Percentiles rank a stretch among this genome's conserved stretches.
Conservation (phyloP, 306 rosid genomes). For the Corylus americana region DNA sequence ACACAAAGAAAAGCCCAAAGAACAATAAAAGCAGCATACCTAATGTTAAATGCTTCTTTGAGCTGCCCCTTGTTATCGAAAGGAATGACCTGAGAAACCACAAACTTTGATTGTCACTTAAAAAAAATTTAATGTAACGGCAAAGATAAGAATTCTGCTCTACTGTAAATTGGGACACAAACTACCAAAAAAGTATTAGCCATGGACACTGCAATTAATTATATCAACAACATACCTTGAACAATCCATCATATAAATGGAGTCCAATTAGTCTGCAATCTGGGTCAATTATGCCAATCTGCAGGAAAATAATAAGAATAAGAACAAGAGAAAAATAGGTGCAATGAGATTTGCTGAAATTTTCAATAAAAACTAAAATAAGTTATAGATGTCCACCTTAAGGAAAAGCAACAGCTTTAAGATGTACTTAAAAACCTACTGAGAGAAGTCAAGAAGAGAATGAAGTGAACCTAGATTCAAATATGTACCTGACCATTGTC, state of each 20-base stretch:
- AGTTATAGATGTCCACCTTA: conserved; percentile 7
- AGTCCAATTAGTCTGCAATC: conserved; percentile 97
- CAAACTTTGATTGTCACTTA: conserved; percentile 11
- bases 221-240: conserved; percentile 58
- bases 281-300: conserved; percentile 99
- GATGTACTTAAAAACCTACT: conserved; percentile 10
- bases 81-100: conserved; percentile 79
- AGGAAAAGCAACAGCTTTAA: not conserved
- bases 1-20: not conserved
- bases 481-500: conserved; percentile 90
- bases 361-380: conserved; percentile 12
- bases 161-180: not conserved
- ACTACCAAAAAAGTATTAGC: not conserved
- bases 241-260: conserved; percentile 94
- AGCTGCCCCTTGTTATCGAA: conserved; percentile 96
- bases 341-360: conserved; percentile 16
- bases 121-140: conserved; percentile 3
- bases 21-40: conserved; percentile 48
- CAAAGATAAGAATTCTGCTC: not conserved
- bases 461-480: conserved; percentile 9
- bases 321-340: not conserved
- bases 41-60: conserved; percentile 95
- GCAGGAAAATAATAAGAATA: conserved; percentile 28
- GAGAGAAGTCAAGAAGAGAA: not conserved
- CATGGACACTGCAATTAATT: not conserved